These are phyloP conservation scores for Nemania sp. DNA, from an alignment of 2,329 filamentous ascomycete species.

Conservation along the genomic window DNA sequence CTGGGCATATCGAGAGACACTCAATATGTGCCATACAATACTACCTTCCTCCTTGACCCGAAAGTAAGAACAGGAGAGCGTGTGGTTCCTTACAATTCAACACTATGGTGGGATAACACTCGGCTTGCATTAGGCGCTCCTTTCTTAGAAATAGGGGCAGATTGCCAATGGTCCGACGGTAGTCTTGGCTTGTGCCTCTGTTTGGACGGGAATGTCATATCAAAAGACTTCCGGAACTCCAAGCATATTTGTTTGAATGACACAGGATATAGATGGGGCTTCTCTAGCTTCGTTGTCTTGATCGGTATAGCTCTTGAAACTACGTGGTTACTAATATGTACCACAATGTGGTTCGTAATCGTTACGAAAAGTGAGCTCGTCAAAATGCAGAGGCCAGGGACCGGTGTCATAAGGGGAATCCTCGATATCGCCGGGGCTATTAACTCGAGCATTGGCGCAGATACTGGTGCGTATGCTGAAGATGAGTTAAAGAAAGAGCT, in stretches of 20 bases:
- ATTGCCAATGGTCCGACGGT: neutral
- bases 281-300: neutral
- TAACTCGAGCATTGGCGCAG: neutral
- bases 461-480: constrained; percentile 2
- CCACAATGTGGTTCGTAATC: neutral
- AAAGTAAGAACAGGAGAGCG: neutral
- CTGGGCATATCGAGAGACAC: neutral
- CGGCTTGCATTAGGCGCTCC: neutral
- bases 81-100: constrained; percentile 6
- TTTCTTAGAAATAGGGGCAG: neutral
- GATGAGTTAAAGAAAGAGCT: neutral
- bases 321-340: neutral
- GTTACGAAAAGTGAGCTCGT: constrained; percentile 4
- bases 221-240: neutral
- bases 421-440: constrained; percentile 2
- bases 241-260: constrained; percentile 1
- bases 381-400: constrained; percentile 1
- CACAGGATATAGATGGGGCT: constrained; percentile 9
- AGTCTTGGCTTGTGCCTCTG: constrained; percentile 11
- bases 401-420: neutral
- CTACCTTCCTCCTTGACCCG: neutral
- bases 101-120: constrained; percentile 9
- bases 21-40: neutral
- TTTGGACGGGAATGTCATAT: neutral
- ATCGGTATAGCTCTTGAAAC: neutral